phyloP scores from a whole-genome alignment of 768 basidiomycete species.

The Pleurotus tuoliensis region DNA sequence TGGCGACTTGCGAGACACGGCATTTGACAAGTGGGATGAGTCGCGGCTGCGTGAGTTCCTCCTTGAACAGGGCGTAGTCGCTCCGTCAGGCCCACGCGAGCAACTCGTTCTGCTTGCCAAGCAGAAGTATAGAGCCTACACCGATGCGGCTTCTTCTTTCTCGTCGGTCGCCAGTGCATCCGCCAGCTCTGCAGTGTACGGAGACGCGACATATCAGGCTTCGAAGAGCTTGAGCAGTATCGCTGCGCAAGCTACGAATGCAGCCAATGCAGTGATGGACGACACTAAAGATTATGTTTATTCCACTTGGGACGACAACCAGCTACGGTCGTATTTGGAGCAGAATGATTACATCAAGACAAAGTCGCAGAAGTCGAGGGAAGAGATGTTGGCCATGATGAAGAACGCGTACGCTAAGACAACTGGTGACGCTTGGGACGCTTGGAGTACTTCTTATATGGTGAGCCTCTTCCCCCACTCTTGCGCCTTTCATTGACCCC shows the following conservation, averaged over 20 bases:
- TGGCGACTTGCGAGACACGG: constrained; percentile 48
- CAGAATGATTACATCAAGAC: constrained; percentile 70
- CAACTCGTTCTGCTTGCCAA: constrained; percentile 77
- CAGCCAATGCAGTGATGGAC: constrained; percentile 51
- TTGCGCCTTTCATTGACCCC: not conserved
- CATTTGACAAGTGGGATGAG: constrained; percentile 85
- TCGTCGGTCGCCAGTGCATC: constrained; percentile 43
- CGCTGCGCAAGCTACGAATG: constrained; percentile 50
- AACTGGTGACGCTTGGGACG: constrained; percentile 67
- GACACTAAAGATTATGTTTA: constrained; percentile 84
- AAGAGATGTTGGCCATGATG: constrained; percentile 69
- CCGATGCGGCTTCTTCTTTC: constrained; percentile 54
- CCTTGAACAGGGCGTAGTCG: constrained; percentile 82
- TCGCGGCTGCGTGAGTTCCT: constrained; percentile 77
- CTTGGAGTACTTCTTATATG: constrained; percentile 85
- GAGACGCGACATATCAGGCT: constrained; percentile 35
- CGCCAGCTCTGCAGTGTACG: constrained; percentile 49
- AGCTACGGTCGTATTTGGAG: constrained; percentile 68
- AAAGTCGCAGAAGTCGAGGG: constrained; percentile 51
- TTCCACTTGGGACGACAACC: constrained; percentile 84
- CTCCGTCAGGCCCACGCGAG: constrained; percentile 75
- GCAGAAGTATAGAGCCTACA: constrained; percentile 59
- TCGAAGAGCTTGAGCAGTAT: constrained; percentile 36
- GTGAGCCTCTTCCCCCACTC: constrained; percentile 33
- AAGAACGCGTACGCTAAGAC: constrained; percentile 60